Evolutionary conservation across 2,329 filamentous ascomycete species (phyloP), one percentile per base, ranked within the genome.

Genomic region (Blastomyces gilchristii): DNA sequence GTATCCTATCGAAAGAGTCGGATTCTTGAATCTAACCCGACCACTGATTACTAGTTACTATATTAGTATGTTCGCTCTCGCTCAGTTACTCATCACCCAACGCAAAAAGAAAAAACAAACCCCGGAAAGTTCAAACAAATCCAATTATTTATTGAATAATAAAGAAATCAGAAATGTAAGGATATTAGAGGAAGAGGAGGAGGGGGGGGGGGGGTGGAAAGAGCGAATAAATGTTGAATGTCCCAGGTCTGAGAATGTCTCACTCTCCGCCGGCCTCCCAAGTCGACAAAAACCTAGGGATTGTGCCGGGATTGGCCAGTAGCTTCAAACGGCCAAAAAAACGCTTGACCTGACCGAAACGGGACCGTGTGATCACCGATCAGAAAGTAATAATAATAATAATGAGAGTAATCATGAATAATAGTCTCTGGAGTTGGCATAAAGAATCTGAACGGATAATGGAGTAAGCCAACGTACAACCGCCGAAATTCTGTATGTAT

Each of bases 211-310:
- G n/a, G n/a, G n/a, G n/a, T 5, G 14, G 16, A 31, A 16, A n/a
- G 16, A 45, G 2, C n/a, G 14, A 58, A 16, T 18, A 22, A 28
- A 28, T 58, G 57, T 16, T 16, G 43, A 14, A 47, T 59, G 57
- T 59, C 41, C 34, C 39, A 25, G n/a, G n/a, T 22, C n/a, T 22
- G 47, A 45, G 11, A 41, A 59, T 59, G 57, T 59, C 57, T 59
- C 41, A 59, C 57, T 49, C 18, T 25, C 14, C n/a, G 41, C 41
- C 37, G 43, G 25, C 6, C 31, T 22, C n/a, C n/a, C 6, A 25
- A 58, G 56, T 25, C 57, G 22, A 59, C 18, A 47, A 37, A 37
- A 22, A 22, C 18, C n/a, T 11, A 54, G 28, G 37, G 37, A n/a
- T 31, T 22, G 57, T 31, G 14, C 57, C 28, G 57, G 39, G 57